These are phyloP conservation scores for Zizania latifolia DNA, from an alignment of 176 grass and related monocot species.

Conservation along the genomic window DNA sequence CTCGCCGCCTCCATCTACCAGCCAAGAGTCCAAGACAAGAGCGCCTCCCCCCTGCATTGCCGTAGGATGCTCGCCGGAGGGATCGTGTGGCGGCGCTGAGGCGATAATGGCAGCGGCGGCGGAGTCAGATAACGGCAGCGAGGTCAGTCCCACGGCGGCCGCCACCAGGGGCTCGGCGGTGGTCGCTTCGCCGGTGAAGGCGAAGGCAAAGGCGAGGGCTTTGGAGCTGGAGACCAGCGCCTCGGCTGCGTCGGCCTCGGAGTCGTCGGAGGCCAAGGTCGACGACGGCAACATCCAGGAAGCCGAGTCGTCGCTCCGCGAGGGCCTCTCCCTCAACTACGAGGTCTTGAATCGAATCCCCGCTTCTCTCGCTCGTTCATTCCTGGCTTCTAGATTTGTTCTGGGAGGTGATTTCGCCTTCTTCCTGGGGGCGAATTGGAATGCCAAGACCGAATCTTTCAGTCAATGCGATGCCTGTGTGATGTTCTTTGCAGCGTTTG, in stretches of 20 bases:
- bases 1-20: conserved; percentile 15
- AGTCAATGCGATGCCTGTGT: background rate
- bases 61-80: conserved; percentile 32
- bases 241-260: conserved; percentile 41
- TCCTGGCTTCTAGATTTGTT: conserved; percentile 1
- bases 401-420: background rate
- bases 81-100: conserved; percentile 10
- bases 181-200: conserved; percentile 53
- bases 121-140: conserved; percentile 33
- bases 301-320: conserved; percentile 93
- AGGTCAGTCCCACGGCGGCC: conserved; percentile 20
- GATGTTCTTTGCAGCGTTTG: background rate
- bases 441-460: background rate
- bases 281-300: conserved; percentile 96
- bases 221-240: conserved; percentile 34
- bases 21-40: conserved; percentile 1
- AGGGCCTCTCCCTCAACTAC: conserved; percentile 98
- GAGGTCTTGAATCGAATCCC: conserved; percentile 43
- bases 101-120: conserved; percentile 10
- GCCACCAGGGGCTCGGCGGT: conserved; percentile 7
- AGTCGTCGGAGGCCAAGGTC: conserved; percentile 54
- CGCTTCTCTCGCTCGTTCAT: background rate
- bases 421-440: background rate
- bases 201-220: conserved; percentile 32
- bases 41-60: background rate